phyloP scores from a whole-genome alignment of 352 stramenopile genomes.

The Globisporangium nunn region DNA sequence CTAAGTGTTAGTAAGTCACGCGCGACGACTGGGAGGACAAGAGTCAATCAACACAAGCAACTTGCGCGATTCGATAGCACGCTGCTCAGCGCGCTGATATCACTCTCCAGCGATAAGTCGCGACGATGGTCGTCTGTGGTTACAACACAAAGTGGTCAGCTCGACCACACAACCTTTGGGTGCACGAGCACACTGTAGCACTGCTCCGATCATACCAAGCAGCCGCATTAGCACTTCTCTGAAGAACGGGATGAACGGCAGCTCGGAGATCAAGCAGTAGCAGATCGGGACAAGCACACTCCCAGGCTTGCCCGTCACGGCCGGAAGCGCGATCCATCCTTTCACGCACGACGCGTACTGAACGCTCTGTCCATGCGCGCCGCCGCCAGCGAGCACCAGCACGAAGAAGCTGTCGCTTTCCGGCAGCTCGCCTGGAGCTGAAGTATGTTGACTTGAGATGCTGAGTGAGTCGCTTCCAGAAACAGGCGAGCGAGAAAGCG shows the following conservation, averaged over 20 bases:
- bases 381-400: conserved; percentile 41
- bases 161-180: background rate
- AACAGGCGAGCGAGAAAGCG: background rate
- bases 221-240: conserved; percentile 22
- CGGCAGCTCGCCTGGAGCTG: background rate
- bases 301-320: conserved; percentile 2
- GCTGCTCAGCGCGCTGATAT: conserved; percentile 13
- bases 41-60: background rate
- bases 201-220: conserved; percentile 13
- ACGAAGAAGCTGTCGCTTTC: conserved; percentile 32
- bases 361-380: conserved; percentile 36
- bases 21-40: too few species aligned
- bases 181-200: background rate
- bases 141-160: background rate
- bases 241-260: conserved; percentile 42
- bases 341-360: conserved; percentile 59
- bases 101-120: conserved; percentile 3
- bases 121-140: conserved; percentile 8
- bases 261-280: conserved; percentile 41
- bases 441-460: background rate
- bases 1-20: background rate
- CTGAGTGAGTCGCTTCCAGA: background rate
- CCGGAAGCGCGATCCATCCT: conserved; percentile 17
- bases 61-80: conserved; percentile 42
- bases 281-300: conserved; percentile 28